phyloP scores from a whole-genome alignment of 768 basidiomycete species.

The Suillus brevipes region DNA sequence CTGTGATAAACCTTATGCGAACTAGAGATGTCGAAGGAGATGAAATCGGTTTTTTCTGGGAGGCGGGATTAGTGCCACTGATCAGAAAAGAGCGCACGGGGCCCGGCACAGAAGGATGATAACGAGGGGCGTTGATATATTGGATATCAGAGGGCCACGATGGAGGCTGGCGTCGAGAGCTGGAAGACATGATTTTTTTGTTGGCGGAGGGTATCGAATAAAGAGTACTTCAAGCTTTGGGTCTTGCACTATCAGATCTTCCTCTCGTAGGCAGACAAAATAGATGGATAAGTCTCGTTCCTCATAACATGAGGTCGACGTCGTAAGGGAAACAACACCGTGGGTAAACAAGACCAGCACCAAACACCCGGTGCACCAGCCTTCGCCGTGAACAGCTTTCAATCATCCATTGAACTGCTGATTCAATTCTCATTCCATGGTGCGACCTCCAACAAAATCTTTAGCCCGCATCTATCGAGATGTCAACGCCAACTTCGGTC shows the following conservation, averaged over 20 bases:
- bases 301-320: neutral
- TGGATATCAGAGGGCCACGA: conserved; percentile 56
- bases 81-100: conserved; percentile 41
- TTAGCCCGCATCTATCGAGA: conserved; percentile 86
- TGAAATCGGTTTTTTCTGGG: conserved; percentile 10
- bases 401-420: conserved; percentile 10
- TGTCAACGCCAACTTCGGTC: conserved; percentile 84
- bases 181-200: conserved; percentile 14
- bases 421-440: conserved; percentile 47
- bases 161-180: conserved; percentile 26
- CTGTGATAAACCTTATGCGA: conserved; percentile 57
- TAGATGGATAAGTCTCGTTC: neutral
- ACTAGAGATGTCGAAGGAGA: conserved; percentile 34
- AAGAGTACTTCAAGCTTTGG: neutral
- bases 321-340: conserved; percentile 12
- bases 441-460: conserved; percentile 70
- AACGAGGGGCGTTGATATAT: conserved; percentile 53
- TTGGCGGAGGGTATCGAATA: neutral
- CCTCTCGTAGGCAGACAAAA: neutral
- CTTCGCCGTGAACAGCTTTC: conserved; percentile 11
- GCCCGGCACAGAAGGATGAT: conserved; percentile 58
- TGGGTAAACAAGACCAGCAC: conserved; percentile 26
- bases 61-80: conserved; percentile 21
- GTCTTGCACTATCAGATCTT: neutral
- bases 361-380: conserved; percentile 5